Base-by-base conservation (phyloP, 352 stramenopile species). In the Hyaloperonospora brassicae region DNA sequence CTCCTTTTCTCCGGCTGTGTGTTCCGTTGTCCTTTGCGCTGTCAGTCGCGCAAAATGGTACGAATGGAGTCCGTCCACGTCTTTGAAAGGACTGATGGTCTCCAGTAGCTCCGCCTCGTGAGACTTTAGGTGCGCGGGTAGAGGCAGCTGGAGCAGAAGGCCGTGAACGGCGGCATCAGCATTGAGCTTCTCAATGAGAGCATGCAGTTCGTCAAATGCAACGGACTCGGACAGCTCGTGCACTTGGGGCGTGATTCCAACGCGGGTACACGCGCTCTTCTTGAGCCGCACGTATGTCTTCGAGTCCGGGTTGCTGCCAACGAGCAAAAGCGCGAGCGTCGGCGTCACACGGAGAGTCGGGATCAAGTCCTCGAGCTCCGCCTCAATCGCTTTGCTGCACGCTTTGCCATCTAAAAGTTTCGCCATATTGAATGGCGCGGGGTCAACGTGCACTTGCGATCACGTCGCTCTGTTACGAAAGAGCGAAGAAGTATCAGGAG, bases 1-100 rank as follows among this genome's bases (percentile, higher is more conserved):
- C 50, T 78, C 66, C 57, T 67, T 52, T 27, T 54, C 7, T 11
- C 21, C 27, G 24, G 10, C 5, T 0, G 25, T 27, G 1, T 56
- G 22, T 4, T 52, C 43, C 31, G 46, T 39, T 11, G 59, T 51
- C 30, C 61, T 66, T 22, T 43, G 48, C 56, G 79, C 73, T n/a
- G 76, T 64, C 5, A 99, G 68, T 30, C 86, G 76, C 42, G 90
- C 96, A 21, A 98, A 96, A 79, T 99, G 98, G 39, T 87, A 64
- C 49, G 97, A 95, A 70, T 99, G 94, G 40, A 99, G 86, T n/a
- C 96, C 97, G 66, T 99, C 97, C 12, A 99, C 97, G 75, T 99
- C 97, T 62, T 99, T 99, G 9, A 72, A 60, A 2, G 86, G 73
- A 40, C 55, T 65, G 51, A 99, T 97, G 2, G 77, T 64, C 50